Evolutionary conservation across 169 alveolate species (phyloP), one percentile per base, ranked within the genome.

Genomic region (Plasmodium gaboni): DNA sequence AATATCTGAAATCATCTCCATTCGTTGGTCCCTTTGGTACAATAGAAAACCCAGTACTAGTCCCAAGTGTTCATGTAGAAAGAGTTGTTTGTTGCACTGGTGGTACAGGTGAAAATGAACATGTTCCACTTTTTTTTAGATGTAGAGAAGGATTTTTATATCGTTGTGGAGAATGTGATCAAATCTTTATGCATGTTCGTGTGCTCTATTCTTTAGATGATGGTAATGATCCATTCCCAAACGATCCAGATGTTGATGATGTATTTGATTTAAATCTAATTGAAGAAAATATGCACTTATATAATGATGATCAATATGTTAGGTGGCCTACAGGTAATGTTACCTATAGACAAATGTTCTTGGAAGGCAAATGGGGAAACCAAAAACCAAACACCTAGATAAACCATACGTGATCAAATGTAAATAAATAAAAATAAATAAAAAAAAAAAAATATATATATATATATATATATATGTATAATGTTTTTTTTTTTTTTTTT

Each of bases 91-190:
- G 97, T 46, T 95, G 97, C 87, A 95, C 98, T 1, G 97, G 98
- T 1, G 98, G 98, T 2, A 92, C 97, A 2, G 98, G 98, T 15
- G 98, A 96, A 71, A 95, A 95, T 74, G 98, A 96, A 85, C 98
- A 96, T 61, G 95, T 92, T 13, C 96, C 98, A 5, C 67, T 93
- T 26, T 94, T 94, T 95, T 93, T 94, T 93, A 93, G 96, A 76
- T 95, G 97, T 87, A 89, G 97, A 8, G 98, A 96, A 89, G 98
- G 98, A 1, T 96, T 96, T 78, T 89, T 96, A 19, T 96, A 96
- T 88, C 95, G 98, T 19, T 96, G 98, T 65, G 98, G 98, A 48
- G 98, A 96, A 74, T 96, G 98, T 72, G 98, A 96, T 74, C 98
- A 96, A 92, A 96, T 96, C 55, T 96, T 96, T 94, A 96, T 96